Conservation (phyloP, 352 stramenopile genomes). For the Aphanomyces astaci region DNA sequence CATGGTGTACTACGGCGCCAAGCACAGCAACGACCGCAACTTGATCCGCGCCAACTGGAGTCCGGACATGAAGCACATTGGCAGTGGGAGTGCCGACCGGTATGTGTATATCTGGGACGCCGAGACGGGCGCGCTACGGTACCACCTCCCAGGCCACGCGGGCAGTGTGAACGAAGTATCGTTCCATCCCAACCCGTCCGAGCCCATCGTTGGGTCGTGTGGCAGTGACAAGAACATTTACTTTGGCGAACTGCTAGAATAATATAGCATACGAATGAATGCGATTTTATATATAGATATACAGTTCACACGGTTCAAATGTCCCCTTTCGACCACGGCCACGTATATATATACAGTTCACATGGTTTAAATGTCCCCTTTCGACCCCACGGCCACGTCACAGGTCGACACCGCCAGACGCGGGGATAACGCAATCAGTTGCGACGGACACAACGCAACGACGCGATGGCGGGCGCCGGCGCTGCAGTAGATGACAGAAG, state of each 20-base stretch:
- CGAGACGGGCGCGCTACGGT: slow-evolving; percentile 83
- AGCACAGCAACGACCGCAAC: slow-evolving; percentile 90
- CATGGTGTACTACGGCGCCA: slow-evolving; percentile 67
- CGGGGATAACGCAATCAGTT: neutral
- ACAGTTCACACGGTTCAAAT: too few species aligned
- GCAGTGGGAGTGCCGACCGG: slow-evolving; percentile 82
- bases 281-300: too few species aligned
- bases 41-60: slow-evolving; percentile 91
- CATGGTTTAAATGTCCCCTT: too few species aligned
- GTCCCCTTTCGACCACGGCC: too few species aligned
- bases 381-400: neutral
- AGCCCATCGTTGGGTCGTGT: slow-evolving; percentile 79
- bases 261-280: too few species aligned
- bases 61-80: slow-evolving; percentile 76
- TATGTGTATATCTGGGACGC: slow-evolving; percentile 95
- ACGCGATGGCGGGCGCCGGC: slow-evolving; percentile 27
- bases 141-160: slow-evolving; percentile 89
- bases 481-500: slow-evolving; percentile 42
- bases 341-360: too few species aligned
- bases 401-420: neutral
- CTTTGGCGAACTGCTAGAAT: slow-evolving; percentile 51
- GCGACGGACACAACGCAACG: neutral
- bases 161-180: slow-evolving; percentile 91
- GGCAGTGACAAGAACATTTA: slow-evolving; percentile 83
- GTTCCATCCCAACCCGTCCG: slow-evolving; percentile 72